A percentile compares a stretch with the other conserved stretches of the same genome.
Evolutionary conservation across 805 yeast species (phyloP).

Genomic region (Metschnikowia dekortorum): DNA sequence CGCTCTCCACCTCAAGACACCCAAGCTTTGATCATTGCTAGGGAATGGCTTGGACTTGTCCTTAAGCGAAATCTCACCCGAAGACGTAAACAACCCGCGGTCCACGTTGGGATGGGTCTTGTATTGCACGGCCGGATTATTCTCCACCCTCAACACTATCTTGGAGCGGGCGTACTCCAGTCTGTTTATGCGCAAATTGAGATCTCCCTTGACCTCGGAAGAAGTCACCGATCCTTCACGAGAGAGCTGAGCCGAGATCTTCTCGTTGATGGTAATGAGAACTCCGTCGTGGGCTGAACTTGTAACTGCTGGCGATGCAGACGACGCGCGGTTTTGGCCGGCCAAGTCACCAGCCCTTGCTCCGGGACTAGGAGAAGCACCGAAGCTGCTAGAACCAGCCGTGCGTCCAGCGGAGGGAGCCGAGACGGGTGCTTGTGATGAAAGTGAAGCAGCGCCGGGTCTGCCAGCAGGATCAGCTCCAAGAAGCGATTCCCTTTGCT

Average conservation of each 20-base stretch:
- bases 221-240: conserved; percentile 74
- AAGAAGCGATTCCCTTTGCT: conserved; percentile 20
- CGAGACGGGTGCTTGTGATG: background rate
- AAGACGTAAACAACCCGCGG: conserved; percentile 57
- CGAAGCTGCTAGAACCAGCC: background rate
- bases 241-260: conserved; percentile 67
- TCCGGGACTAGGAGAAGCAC: background rate
- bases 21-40: conserved; percentile 81
- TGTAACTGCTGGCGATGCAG: conserved; percentile 4
- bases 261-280: conserved; percentile 71
- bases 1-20: conserved; percentile 90
- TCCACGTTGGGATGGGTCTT: conserved; percentile 98
- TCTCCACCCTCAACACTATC: conserved; percentile 49
- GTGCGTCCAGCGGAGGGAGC: background rate
- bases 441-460: background rate
- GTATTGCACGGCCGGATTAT: conserved; percentile 57
- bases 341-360: background rate
- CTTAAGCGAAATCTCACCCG: conserved; percentile 63
- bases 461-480: conserved; percentile 11
- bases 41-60: conserved; percentile 83
- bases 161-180: conserved; percentile 64
- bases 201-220: conserved; percentile 84
- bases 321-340: background rate
- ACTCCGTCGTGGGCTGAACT: conserved; percentile 64
- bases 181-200: conserved; percentile 82